Conservation (phyloP, 169 alveolate species). For the Plasmodium falciparum region DNA sequence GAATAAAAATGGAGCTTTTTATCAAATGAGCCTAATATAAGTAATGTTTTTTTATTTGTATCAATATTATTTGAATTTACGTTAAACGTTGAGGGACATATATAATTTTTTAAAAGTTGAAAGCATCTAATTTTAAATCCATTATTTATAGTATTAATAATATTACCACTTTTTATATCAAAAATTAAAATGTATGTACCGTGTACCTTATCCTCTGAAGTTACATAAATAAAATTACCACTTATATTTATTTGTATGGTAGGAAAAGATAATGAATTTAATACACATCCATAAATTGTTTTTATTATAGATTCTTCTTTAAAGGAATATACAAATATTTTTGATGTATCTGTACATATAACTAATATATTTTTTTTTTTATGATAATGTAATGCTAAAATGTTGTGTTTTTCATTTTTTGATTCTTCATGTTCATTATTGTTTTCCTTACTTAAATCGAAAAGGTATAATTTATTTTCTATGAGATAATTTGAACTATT, state of each 20-base stretch:
- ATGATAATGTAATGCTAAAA: constrained; percentile 46
- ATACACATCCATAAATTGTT: constrained; percentile 72
- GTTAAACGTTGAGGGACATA: constrained; percentile 49
- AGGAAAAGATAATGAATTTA: constrained; percentile 72
- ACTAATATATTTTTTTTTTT: constrained; percentile 56
- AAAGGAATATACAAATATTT: constrained; percentile 68
- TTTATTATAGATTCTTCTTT: constrained; percentile 23
- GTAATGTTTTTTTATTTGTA: constrained; percentile 55
- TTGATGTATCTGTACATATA: constrained; percentile 70
- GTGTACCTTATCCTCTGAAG: constrained; percentile 61
- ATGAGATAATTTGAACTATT: constrained; percentile 45
- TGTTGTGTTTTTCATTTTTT: constrained; percentile 35
- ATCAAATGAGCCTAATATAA: constrained; percentile 70
- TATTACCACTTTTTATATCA: constrained; percentile 74
- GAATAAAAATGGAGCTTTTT: constrained; percentile 66
- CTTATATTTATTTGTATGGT: constrained; percentile 46
- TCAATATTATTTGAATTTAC: constrained; percentile 38
- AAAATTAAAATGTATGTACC: constrained; percentile 68
- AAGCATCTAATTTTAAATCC: constrained; percentile 71
- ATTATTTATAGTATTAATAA: constrained; percentile 58
- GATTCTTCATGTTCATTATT: too few species aligned
- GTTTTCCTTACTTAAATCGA: constrained; percentile 1
- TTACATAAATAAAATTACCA: constrained; percentile 64
- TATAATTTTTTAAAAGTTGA: constrained; percentile 44
- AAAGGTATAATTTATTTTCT: constrained; percentile 40